Base-by-base conservation (phyloP, 768 basidiomycete genomes). In the Asterophora parasitica region DNA sequence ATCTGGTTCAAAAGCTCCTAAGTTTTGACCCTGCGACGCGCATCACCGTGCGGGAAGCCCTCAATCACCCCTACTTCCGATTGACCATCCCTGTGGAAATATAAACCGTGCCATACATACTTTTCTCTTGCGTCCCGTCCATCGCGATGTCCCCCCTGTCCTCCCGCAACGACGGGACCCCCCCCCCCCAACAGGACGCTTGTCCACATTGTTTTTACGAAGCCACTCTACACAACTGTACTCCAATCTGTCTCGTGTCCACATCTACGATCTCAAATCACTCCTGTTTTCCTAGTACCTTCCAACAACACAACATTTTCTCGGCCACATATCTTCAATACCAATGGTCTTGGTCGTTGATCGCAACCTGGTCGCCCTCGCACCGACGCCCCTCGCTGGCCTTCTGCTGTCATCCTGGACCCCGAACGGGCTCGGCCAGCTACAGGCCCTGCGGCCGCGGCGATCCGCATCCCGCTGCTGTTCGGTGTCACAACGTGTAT, bases 11-110 rank as follows among this genome's bases (percentile, higher is more conserved):
- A 64, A 83, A 81, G 64, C 77, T 97, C 52, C 79, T 97, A 36
- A 83, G 84, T 42, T 96, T 94, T 65, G 94, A 97, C 65, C 93
- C 94, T 28, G 77, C 79, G 2, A 82, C 88, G 57, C 83, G 94
- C 63, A 85, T 94, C 58, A 84, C 85, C 31, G 94, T 97, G 39
- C 79, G 82, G 63, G 85, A 91, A 26, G 94, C 94, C 15, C 78
- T 96, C 50, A 76, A 79, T 43, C 94, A 96, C 60, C 88, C 86
- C 4, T 97, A 92, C 67, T 92, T 94, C 62, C 73, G 78, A 42
- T 62, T 84, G 61, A 72, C 70, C 63, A 79, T 88, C 53, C 74
- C 85, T 33, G 72, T 79, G 51, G 87, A 89, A 70, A 70, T 82
- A 68, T 89, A 75, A 73, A 39, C 32, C 51, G 42, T 46, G 42